A percentile compares a stretch with the other conserved stretches of the same genome.
Conservation (phyloP, 2,329 filamentous ascomycete species). For the Coniochaeta sp. region DNA sequence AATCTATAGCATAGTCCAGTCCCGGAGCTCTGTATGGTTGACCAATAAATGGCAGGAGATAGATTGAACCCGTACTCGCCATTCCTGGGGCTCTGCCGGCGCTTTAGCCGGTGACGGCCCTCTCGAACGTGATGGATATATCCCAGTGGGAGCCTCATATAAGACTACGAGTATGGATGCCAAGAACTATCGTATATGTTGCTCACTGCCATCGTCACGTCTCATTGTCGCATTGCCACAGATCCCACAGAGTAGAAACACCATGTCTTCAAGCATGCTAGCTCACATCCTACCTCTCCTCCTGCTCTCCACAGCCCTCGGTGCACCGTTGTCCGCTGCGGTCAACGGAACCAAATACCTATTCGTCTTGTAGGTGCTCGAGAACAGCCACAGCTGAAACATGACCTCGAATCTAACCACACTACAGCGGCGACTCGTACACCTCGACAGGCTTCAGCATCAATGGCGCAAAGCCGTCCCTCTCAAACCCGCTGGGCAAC, state of each 20-base stretch:
- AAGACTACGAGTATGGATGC: not conserved
- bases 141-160: not conserved
- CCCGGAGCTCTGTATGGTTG: not conserved
- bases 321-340: not conserved
- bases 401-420: not conserved
- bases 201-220: not conserved
- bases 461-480: slow-evolving; percentile 34
- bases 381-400: not conserved
- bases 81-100: not conserved
- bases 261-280: not conserved
- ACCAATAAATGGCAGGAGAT: not conserved
- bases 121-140: not conserved
- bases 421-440: slow-evolving; percentile 41
- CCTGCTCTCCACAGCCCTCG: not conserved
- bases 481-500: slow-evolving; percentile 47
- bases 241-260: not conserved
- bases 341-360: not conserved
- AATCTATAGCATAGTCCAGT: not conserved
- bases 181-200: not conserved
- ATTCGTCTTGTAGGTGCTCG: not conserved
- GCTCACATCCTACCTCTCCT: not conserved
- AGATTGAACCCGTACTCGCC: not conserved
- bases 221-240: not conserved
- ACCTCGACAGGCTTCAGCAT: slow-evolving; percentile 44
- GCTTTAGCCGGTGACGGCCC: not conserved